Conservation (phyloP, 306 rosid species). For the Fragaria nilgerrensis region DNA sequence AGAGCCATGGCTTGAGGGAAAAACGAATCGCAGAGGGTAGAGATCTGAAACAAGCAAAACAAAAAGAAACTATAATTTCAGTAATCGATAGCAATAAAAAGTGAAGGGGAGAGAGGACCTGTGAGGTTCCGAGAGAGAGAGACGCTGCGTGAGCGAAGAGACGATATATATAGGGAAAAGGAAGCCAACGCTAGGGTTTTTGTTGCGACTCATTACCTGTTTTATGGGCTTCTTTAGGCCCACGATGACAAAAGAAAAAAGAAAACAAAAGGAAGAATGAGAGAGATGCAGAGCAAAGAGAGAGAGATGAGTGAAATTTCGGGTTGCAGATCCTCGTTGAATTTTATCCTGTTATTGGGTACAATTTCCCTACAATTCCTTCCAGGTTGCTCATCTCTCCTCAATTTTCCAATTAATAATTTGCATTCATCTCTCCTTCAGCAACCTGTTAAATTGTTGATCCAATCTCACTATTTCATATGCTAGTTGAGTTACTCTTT, state of each 20-base stretch:
- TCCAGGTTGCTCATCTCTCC: constrained; percentile 40
- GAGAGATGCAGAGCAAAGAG: not conserved
- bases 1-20: constrained; percentile 71
- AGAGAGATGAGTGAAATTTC: constrained; percentile 41
- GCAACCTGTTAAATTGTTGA: not conserved
- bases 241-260: too few species aligned
- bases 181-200: constrained; percentile 38
- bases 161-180: too few species aligned
- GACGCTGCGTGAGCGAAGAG: too few species aligned
- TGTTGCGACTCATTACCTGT: not conserved
- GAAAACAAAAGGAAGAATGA: too few species aligned
- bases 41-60: constrained; percentile 45
- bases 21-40: constrained; percentile 34
- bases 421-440: not conserved
- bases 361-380: constrained; percentile 36
- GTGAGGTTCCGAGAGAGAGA: constrained; percentile 1
- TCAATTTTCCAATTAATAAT: not conserved
- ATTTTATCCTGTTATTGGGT: constrained; percentile 30
- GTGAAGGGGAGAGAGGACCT: constrained; percentile 13
- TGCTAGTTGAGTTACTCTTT: not conserved
- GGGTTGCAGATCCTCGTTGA: constrained; percentile 12
- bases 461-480: not conserved
- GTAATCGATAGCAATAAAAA: not conserved
- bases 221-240: not conserved
- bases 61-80: not conserved